phyloP scores from a whole-genome alignment of 371 early-diverging fungal species.

The Mortierella sp. region DNA sequence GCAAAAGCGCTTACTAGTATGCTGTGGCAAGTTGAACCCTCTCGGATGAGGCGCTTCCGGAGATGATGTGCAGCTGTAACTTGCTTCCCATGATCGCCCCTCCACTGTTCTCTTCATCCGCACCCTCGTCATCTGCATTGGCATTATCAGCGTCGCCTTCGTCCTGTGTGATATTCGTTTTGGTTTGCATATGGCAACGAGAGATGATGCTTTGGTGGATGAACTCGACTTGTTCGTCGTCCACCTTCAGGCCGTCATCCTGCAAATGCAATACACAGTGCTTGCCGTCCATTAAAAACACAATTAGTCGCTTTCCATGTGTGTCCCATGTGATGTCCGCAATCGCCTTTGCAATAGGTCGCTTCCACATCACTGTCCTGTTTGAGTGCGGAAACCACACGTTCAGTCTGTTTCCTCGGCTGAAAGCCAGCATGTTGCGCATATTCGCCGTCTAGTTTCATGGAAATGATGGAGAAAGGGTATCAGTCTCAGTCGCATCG shows the following conservation, averaged over 20 bases:
- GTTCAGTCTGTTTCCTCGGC: constrained; percentile 35
- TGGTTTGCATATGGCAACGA: constrained; percentile 44
- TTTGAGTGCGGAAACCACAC: constrained; percentile 35
- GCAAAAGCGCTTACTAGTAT: constrained; percentile 28
- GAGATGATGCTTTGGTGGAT: constrained; percentile 36
- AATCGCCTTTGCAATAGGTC: constrained; percentile 41
- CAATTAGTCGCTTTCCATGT: constrained; percentile 16
- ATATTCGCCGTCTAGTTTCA: constrained; percentile 15
- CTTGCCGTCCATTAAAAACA: constrained; percentile 55
- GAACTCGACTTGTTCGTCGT: constrained; percentile 35
- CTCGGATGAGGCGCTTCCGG: constrained; percentile 25
- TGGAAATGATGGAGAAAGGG: neutral
- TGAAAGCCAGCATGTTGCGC: constrained; percentile 32
- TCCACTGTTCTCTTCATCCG: constrained; percentile 59
- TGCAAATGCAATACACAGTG: constrained; percentile 22
- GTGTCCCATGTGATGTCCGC: constrained; percentile 42
- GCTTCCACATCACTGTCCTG: constrained; percentile 26
- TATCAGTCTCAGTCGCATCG: neutral
- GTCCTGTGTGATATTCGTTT: constrained; percentile 40
- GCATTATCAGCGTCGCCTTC: constrained; percentile 71
- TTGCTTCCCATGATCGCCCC: constrained; percentile 26
- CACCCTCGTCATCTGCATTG: constrained; percentile 64
- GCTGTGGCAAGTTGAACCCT: constrained; percentile 22
- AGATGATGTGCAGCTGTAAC: constrained; percentile 46
- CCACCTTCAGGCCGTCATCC: constrained; percentile 11